Base-by-base conservation (phyloP, 257 asterid species). In the Primulina huaijiensis region DNA sequence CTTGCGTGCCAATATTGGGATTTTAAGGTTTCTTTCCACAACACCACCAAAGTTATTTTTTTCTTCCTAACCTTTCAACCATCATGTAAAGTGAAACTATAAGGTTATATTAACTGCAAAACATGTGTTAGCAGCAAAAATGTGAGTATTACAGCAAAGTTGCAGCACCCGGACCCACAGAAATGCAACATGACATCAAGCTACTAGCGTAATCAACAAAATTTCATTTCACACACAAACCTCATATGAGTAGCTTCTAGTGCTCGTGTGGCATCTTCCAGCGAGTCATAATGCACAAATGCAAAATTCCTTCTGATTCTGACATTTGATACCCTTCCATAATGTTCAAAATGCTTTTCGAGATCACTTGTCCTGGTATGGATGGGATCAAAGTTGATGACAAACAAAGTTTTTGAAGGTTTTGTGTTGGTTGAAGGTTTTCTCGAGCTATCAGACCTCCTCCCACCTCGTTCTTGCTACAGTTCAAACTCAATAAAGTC, bases 401-500 rank as follows among this genome's bases (percentile, higher is more conserved):
- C 92, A 59, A 92, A 90, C 81, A 92, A 74, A 8, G 97, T 92
- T 78, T 88, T 90, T 55, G 97, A 88, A 72, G 98, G 98, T 78
- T 68, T 87, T 60, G 95, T 29, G 75, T 70, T 82, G 71, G 82
- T 82, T 56, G 96, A 76, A 60, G 94, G 80, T 78, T 69, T 90
- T 79, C 75, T 81, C 33, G 92, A 87, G 81, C 85, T 88, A 60
- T 81, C 95, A 70, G 88, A 86, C 86, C 81, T 88, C 73, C 89
- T 79, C 50, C 89, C 87, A 68, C 90, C 92, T n/a, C 90, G 95
- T 73, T 92, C 98, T 83, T 89, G 95, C 98, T 87, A 87, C 75
- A 78, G 52, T 78, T 74, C n/a, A 79, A 63, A 72, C 64, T 58
- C 55, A 70, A 12, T 50, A 16, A 50, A 50, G 3, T 50, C 57